Evolutionary conservation across 2,329 filamentous ascomycete species (phyloP), one percentile per base, ranked within the genome.

Genomic region (Aphanocladium album): DNA sequence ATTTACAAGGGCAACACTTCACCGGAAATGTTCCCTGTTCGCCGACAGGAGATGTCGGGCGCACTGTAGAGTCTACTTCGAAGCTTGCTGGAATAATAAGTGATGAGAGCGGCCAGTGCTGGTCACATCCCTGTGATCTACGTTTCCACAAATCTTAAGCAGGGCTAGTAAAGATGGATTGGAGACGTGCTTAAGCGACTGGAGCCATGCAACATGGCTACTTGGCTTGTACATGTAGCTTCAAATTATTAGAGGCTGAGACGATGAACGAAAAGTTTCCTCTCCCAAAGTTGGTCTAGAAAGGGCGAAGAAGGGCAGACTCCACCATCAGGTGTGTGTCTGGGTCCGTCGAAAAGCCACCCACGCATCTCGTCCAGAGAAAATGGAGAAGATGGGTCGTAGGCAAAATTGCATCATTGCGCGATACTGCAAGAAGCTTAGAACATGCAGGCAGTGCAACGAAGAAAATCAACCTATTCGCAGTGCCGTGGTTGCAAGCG

Each of bases 291-390:
- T 57, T 57, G 33, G 33, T 49, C 33, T 56, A 27, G 16, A 41
- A 51, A 21, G 46, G 27, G 35, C 8, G 27, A 27, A n/a, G 19
- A 53, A 45, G 3, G 23, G n/a, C 25, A n/a, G 49, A 52, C 57
- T 59, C 57, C 47, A 59, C 47, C 39, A 27, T 2, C 16, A n/a
- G 35, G 25, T n/a, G 19, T 59, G 19, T 17, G 9, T 37, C 39
- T 46, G 57, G 49, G 27, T 53, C 19, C 57, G 37, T 59, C 19
- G 47, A n/a, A 57, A 59, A 59, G 49, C 49, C 57, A 53, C 16
- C 47, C 45, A 57, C 33, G 39, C 49, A 52, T 52, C 16, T 53
- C 21, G 57, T 46, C 33, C 8, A 33, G 11, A 21, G 12, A 35
- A 30, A 30, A 59, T 59, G 57, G 57, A 51, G 25, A 41, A 45